A percentile compares a stretch with the other conserved stretches of the same genome.
Evolutionary conservation across 148 eudicot species (phyloP).

Genomic region (Heliamphora exappendiculata): DNA sequence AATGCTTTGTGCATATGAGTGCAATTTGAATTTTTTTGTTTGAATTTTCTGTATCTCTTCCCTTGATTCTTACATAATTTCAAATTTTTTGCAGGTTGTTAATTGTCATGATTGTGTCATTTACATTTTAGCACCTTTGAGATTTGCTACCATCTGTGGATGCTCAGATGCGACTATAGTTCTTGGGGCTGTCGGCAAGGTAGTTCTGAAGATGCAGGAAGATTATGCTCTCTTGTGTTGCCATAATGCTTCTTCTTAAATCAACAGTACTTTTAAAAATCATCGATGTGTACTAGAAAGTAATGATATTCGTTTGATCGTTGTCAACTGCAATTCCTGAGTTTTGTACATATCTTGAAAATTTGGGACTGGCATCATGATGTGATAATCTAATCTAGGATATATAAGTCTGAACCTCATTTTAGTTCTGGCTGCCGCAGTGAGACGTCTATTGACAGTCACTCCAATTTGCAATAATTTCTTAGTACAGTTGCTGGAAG

Average conservation of each 20-base stretch:
- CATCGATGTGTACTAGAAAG: neutral
- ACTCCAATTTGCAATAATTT: neutral
- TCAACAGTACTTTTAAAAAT: neutral
- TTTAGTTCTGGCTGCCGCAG: neutral
- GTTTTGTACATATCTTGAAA: neutral
- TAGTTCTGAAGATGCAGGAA: slow-evolving; percentile 16
- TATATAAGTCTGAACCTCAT: neutral
- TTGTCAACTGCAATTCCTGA: neutral
- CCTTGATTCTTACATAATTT: neutral
- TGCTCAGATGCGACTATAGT: slow-evolving; percentile 93
- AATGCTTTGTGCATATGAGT: neutral
- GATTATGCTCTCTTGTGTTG: neutral
- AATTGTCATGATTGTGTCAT: slow-evolving; percentile 90
- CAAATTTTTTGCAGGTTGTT: slow-evolving; percentile 46
- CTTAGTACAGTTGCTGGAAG: neutral
- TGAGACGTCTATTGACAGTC: neutral
- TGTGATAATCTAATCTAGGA: neutral
- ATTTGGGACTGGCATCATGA: neutral
- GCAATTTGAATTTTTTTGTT: neutral
- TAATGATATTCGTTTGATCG: neutral
- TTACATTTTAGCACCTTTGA: slow-evolving; percentile 80
- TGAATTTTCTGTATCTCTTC: neutral
- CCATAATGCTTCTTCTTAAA: neutral
- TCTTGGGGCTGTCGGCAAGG: slow-evolving; percentile 98
- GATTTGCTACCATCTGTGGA: slow-evolving; percentile 86